Percentiles rank a stretch among this genome's conserved stretches.
phyloP scores from a whole-genome alignment of 768 basidiomycete genomes.

The Flagelloscypha sp. region DNA sequence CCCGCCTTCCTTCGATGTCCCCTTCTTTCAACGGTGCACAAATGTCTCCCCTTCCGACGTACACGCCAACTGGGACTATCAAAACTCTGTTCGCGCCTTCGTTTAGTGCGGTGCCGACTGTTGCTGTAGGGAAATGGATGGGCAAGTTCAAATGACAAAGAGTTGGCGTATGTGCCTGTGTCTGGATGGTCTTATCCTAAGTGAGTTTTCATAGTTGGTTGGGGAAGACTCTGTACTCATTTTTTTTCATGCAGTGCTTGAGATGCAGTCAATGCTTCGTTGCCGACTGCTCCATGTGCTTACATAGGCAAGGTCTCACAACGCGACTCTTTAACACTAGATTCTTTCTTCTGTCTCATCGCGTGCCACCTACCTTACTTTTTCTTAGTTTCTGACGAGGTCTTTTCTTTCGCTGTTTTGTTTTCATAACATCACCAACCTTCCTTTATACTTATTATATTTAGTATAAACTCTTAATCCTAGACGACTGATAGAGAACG shows the following conservation, averaged over 20 bases:
- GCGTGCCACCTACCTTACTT: no score
- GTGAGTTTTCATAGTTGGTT: conserved; percentile 26
- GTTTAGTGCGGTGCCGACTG: conserved; percentile 47
- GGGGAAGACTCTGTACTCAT: background rate
- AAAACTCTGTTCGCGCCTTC: conserved; percentile 56
- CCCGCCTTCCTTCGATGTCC: conserved; percentile 56
- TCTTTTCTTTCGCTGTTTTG: no score
- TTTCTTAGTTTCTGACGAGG: no score
- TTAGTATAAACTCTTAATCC: no score
- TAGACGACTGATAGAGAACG: no score
- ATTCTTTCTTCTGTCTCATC: no score
- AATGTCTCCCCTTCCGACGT: conserved; percentile 51
- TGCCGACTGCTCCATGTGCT: conserved; percentile 40
- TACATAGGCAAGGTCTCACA: no score
- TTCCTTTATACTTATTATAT: no score
- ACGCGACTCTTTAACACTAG: no score
- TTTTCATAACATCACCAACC: no score
- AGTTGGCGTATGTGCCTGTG: conserved; percentile 47
- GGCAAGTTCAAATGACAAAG: conserved; percentile 61
- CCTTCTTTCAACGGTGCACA: conserved; percentile 46
- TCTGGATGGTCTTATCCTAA: conserved; percentile 59
- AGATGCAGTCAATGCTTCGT: conserved; percentile 42
- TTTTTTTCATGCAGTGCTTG: conserved; percentile 34
- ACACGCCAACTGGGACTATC: conserved; percentile 61
- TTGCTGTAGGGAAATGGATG: conserved; percentile 63